These are phyloP conservation scores for Withania somnifera DNA, from an alignment of 305 asterid species.

Conservation along the genomic window DNA sequence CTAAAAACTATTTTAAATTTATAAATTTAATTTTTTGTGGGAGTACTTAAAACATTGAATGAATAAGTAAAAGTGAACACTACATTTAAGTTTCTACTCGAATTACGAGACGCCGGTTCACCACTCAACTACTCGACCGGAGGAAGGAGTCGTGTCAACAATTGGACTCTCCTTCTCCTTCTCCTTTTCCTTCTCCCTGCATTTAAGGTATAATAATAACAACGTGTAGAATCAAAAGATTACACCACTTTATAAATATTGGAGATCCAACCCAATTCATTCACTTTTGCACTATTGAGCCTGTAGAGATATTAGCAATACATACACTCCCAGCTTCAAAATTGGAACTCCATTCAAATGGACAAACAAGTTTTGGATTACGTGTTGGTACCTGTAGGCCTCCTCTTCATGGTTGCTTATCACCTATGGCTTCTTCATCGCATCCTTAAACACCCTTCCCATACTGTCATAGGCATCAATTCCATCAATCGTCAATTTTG, in stretches of 20 bases:
- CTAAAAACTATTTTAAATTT: no score
- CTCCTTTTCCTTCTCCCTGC: neutral
- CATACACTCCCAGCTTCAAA: neutral
- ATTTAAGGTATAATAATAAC: neutral
- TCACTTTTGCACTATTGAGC: no score
- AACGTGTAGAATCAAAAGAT: neutral
- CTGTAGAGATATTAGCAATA: no score
- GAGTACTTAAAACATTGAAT: no score
- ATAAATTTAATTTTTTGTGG: no score
- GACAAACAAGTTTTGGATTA: constrained; percentile 47
- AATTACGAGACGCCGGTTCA: neutral
- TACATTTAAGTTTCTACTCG: neutral
- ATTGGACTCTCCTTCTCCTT: neutral
- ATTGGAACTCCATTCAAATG: constrained; percentile 17
- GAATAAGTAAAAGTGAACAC: no score
- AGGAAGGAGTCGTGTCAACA: neutral
- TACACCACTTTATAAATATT: no score
- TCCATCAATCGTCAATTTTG: constrained; percentile 72
- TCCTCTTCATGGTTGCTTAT: constrained; percentile 46
- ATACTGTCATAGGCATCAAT: constrained; percentile 79
- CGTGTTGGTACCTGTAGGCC: constrained; percentile 56
- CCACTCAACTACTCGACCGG: neutral
- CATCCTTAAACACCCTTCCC: constrained; percentile 43
- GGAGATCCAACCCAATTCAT: no score
- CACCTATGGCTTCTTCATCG: constrained; percentile 68